phyloP scores from a whole-genome alignment of 225 moss, liverwort and hornwort species.

The Sphagnum tenellum region DNA sequence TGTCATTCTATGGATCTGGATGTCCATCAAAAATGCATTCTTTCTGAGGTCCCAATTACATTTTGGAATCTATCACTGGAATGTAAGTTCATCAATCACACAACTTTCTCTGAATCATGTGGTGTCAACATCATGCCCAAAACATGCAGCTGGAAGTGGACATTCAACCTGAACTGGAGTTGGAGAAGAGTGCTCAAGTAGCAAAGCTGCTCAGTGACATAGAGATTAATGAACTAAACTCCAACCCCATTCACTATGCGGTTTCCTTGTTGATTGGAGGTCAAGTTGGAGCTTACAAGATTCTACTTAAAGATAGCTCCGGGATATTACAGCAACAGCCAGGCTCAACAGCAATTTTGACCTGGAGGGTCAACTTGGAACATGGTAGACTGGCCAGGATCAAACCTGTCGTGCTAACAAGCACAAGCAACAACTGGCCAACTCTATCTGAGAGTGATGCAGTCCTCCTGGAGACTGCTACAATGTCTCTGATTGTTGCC shows the following conservation, averaged over 20 bases:
- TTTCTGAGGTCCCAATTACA: not conserved
- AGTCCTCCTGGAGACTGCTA: not conserved
- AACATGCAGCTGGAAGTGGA: constrained; percentile 13
- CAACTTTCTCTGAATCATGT: too few species aligned
- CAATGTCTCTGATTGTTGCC: constrained; percentile 7
- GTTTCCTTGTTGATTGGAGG: constrained; percentile 16
- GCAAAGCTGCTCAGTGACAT: not conserved
- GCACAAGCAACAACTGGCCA: too few species aligned
- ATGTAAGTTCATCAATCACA: too few species aligned
- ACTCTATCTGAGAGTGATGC: not conserved
- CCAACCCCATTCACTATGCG: constrained; percentile 7
- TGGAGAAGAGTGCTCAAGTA: too few species aligned
- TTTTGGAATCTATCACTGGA: not conserved
- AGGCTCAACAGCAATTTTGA: constrained; percentile 16
- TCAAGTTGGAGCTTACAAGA: constrained; percentile 7
- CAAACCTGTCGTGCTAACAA: not conserved
- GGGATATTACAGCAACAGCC: constrained; percentile 5
- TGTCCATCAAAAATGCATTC: too few species aligned
- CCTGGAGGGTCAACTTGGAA: constrained; percentile 18
- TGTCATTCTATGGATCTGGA: too few species aligned
- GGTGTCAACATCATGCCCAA: too few species aligned
- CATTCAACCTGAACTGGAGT: constrained; percentile 4
- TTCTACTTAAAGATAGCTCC: constrained; percentile 5
- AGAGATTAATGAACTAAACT: constrained; percentile 3
- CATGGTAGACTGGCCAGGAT: constrained; percentile 14